Evolutionary conservation across 768 basidiomycete species (phyloP), one percentile per base, ranked within the genome.

Genomic region (Tulasnella sp.): DNA sequence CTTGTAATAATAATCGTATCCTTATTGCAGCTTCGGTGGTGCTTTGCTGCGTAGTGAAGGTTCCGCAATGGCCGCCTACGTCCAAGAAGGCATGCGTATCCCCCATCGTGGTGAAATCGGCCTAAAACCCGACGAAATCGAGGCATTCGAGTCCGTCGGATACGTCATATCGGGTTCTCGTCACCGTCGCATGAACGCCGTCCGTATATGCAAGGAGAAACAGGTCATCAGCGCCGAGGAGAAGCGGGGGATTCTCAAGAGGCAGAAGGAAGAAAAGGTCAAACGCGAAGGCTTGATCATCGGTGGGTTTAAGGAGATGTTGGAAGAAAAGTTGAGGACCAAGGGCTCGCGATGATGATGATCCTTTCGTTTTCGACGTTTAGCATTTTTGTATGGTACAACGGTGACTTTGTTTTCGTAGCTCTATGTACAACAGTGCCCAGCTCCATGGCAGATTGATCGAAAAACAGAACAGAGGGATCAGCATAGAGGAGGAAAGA

Each of bases 41-140:
- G 92, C 94, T 39, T 87, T 99, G 73, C 88, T 96, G 15, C 93
- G 93, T 5, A 98, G 98, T 74, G 98, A 99, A 88, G 98, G 95
- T 73, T 92, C 92, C 80, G 98, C 98, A 46, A 99, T 99, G 96
- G 98, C 98, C 1, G 94, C 95, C 67, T 99, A 93, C 88, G 89
- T 98, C 77, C 88, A 93, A 83, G 83, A 85, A 42, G 97, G 98
- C 2, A 89, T 91, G 15, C 96, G 98, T 83, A 99, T 99, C 82
- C 98, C 98, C 0, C 94, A 98, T 80, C 94, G 98, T 88, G 98
- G 98, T 85, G 98, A 99, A 85, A 99, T 99, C 81, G 98, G 98
- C 77, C 86, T 99, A 80, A 91, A 92, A 13, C 91, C 94, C 16
- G 90, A 91, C 40, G 90, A 94, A 83, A 99, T 99, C 81, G 95